Evolutionary conservation across 2,329 filamentous ascomycete genomes (phyloP).

Genomic region (Cordyceps javanica): DNA sequence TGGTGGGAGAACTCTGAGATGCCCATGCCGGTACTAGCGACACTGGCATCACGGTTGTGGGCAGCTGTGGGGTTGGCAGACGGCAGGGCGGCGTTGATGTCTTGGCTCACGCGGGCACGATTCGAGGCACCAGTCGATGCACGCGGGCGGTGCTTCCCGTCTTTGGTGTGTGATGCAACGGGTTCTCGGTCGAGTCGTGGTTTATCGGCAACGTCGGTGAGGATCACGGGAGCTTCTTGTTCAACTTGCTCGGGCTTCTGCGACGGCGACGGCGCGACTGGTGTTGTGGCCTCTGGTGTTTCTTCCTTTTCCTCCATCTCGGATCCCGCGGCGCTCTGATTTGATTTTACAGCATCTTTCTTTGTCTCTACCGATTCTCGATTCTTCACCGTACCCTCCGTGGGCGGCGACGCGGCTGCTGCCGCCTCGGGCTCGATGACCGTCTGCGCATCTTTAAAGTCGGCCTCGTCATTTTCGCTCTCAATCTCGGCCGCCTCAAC

Average conservation of each 20-base stretch:
- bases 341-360: neutral
- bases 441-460: slow-evolving; percentile 30
- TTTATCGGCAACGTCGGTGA: slow-evolving; percentile 10
- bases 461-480: slow-evolving; percentile 33
- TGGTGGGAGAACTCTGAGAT: slow-evolving; percentile 90
- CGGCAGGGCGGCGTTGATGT: neutral
- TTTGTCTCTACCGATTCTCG: neutral
- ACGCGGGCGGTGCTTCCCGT: neutral
- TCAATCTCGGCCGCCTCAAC: slow-evolving; percentile 16
- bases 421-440: slow-evolving; percentile 22
- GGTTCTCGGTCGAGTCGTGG: slow-evolving; percentile 3
- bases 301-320: neutral
- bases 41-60: slow-evolving; percentile 33
- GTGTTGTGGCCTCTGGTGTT: neutral
- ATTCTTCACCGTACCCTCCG: neutral
- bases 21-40: slow-evolving; percentile 29
- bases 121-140: neutral
- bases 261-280: neutral
- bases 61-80: slow-evolving; percentile 10
- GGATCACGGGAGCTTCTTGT: neutral
- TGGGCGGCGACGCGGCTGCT: slow-evolving; percentile 24
- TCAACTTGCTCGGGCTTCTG: neutral
- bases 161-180: neutral
- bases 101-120: slow-evolving; percentile 6
- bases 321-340: neutral